Conservation (phyloP, 306 rosid species). For the Macrotyloma uniflorum region DNA sequence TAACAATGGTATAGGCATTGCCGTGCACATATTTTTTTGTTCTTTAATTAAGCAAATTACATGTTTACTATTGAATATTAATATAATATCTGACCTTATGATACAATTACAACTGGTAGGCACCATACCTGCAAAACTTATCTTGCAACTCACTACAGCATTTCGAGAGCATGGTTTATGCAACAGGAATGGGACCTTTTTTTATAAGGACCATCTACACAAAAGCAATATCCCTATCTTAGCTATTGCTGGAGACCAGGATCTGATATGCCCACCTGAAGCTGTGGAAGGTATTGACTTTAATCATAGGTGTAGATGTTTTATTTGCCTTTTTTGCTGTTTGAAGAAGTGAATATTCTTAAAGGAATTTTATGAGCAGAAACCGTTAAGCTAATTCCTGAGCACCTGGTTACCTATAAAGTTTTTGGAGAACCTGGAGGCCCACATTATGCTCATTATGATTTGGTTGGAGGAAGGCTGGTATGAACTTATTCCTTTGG, state of each 20-base stretch:
- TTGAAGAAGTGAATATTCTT: slow-evolving; percentile 36
- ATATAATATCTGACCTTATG: slow-evolving; percentile 20
- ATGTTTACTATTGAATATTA: slow-evolving; percentile 4
- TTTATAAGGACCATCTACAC: slow-evolving; percentile 81
- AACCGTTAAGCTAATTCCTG: slow-evolving; percentile 77
- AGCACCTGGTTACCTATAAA: slow-evolving; percentile 77
- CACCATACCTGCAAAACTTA: slow-evolving; percentile 89
- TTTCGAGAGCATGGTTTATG: slow-evolving; percentile 87
- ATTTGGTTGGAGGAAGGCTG: slow-evolving; percentile 96
- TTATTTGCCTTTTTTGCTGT: neutral
- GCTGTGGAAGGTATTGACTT: slow-evolving; percentile 84
- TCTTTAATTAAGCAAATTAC: slow-evolving; percentile 29
- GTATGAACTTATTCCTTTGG: slow-evolving; percentile 46
- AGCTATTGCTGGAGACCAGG: slow-evolving; percentile 93
- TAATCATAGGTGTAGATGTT: slow-evolving; percentile 26
- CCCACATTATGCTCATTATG: slow-evolving; percentile 98
- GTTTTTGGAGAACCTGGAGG: slow-evolving; percentile 78
- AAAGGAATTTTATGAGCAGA: slow-evolving; percentile 50
- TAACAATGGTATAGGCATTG: neutral
- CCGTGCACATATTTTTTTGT: slow-evolving; percentile 1
- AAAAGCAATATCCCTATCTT: slow-evolving; percentile 71
- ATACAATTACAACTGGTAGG: slow-evolving; percentile 56
- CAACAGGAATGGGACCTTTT: slow-evolving; percentile 65
- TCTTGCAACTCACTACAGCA: slow-evolving; percentile 92
- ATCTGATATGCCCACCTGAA: slow-evolving; percentile 95